Evolutionary conservation across 2,329 filamentous ascomycete species (phyloP), one percentile per base, ranked within the genome.

Genomic region (Fusarium oxysporum): DNA sequence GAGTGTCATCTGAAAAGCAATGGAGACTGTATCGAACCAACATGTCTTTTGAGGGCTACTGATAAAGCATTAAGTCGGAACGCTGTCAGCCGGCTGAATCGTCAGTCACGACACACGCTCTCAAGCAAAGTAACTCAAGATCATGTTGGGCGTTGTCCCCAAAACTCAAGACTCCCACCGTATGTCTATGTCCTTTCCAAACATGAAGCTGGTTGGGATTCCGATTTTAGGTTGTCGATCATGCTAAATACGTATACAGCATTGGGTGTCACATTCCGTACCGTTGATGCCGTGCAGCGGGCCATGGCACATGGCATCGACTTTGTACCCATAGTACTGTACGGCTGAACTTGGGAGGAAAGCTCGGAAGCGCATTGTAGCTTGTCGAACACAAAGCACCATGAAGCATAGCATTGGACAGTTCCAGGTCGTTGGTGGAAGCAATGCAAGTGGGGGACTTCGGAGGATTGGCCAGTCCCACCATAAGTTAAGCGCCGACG

Each of bases 401-500:
- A 56, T 35, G 25, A 35, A 57, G 61, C 54, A 54, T 57, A 45
- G 43, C 25, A 74, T 72, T 68, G 65, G 65, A 61, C 33, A 58
- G 61, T 62, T 81, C 77, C 82, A 79, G 82, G 78, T 83, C 79
- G 83, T 78, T 80, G 78, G 80, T 78, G 79, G 80, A 83, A 82
- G 83, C 80, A 82, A 74, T 63, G 64, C 53, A 59, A 55, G 72
- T 74, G 71, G 72, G 84, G 80, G 66, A 56, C 54, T 71, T 47
- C 55, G 55, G 70, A 73, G 71, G 71, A 71, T 65, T 72, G 65
- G 40, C 61, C 71, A 71, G 69, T 73, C 76, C 82, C 79, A 79
- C 71, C 80, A 75, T 80, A 78, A 80, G 78, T 82, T 89, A 89
- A 89, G 87, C 88, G 88, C 88, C 86, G 84, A 85, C 81, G 83